These are phyloP conservation scores for Haberlea rhodopensis DNA, from an alignment of 257 asterid species.

Conservation along the genomic window DNA sequence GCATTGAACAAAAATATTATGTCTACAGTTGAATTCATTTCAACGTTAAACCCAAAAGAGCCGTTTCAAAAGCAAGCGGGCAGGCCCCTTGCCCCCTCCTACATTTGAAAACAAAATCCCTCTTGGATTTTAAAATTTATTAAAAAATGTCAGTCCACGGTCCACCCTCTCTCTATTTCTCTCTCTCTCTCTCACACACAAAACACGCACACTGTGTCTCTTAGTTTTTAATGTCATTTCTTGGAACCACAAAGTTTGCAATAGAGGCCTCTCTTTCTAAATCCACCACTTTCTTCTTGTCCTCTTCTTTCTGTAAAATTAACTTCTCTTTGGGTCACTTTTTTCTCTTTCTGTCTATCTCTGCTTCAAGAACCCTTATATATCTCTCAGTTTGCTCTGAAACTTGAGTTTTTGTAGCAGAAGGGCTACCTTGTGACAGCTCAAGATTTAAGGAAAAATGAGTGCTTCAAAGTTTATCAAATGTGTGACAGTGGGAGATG, in stretches of 20 bases:
- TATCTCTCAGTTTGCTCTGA: conserved; percentile 10
- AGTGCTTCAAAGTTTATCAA: conserved; percentile 94
- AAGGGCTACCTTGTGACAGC: conserved; percentile 16
- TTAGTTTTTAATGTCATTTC: conserved; percentile 45
- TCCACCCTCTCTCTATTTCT: conserved; percentile 27
- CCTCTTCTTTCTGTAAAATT: conserved; percentile 10
- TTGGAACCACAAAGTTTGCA: conserved; percentile 50
- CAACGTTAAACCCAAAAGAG: no score
- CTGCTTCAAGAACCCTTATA: conserved; percentile 3
- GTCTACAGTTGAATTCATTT: no score
- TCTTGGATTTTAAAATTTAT: no score
- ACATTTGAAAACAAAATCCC: not conserved
- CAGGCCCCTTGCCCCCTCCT: no score
- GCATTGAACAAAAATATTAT: no score
- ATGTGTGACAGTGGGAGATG: no score
- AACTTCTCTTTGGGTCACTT: conserved; percentile 10
- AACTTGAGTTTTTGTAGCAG: not conserved
- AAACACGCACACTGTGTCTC: conserved; percentile 32
- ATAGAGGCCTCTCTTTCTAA: conserved; percentile 46
- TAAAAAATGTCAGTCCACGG: no score
- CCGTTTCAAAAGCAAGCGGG: no score
- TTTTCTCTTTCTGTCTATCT: conserved; percentile 19
- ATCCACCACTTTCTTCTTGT: conserved; percentile 33
- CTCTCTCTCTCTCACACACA: conserved; percentile 27
- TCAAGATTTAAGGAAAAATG: conserved; percentile 39